A percentile compares a stretch with the other conserved stretches of the same genome.
These are phyloP conservation scores for Calonectria honghensis DNA, from an alignment of 2,329 filamentous ascomycete genomes.

Conservation along the genomic window DNA sequence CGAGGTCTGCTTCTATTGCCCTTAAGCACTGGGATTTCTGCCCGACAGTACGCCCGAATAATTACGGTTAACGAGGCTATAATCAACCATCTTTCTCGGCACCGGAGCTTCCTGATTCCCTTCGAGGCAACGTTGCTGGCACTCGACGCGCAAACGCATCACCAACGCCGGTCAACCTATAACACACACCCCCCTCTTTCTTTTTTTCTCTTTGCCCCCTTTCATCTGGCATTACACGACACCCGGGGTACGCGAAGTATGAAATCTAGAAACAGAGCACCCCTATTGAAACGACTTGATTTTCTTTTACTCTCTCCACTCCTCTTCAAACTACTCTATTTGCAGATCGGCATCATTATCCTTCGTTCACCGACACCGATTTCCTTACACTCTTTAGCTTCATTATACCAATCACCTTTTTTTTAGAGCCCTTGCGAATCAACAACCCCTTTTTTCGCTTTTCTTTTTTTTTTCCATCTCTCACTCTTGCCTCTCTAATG, in stretches of 20 bases:
- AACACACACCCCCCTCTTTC: constrained; percentile 32
- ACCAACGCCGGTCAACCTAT: constrained; percentile 35
- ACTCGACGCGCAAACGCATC: constrained; percentile 33
- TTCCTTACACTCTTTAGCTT: constrained; percentile 49
- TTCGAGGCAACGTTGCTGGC: constrained; percentile 36
- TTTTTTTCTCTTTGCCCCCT: constrained; percentile 10
- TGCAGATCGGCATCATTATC: constrained; percentile 49
- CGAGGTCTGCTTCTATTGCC: constrained; percentile 24
- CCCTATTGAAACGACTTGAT: constrained; percentile 47
- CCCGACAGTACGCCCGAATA: constrained; percentile 22
- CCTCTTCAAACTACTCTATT: constrained; percentile 49
- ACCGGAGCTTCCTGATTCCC: constrained; percentile 5
- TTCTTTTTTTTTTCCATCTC: constrained; percentile 33
- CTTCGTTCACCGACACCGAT: constrained; percentile 45
- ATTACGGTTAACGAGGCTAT: constrained; percentile 23
- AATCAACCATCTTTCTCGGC: constrained; percentile 32
- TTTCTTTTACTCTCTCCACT: constrained; percentile 46
- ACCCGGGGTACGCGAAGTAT: constrained; percentile 44
- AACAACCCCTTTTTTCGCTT: constrained; percentile 48
- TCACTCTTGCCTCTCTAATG: constrained; percentile 35
- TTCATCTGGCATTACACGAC: constrained; percentile 42
- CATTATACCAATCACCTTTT: constrained; percentile 22
- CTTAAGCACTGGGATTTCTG: constrained; percentile 30
- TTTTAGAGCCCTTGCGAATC: constrained; percentile 36
- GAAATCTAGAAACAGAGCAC: constrained; percentile 48